Conservation (phyloP, 2,329 filamentous ascomycete genomes). For the Lachnellula suecica region DNA sequence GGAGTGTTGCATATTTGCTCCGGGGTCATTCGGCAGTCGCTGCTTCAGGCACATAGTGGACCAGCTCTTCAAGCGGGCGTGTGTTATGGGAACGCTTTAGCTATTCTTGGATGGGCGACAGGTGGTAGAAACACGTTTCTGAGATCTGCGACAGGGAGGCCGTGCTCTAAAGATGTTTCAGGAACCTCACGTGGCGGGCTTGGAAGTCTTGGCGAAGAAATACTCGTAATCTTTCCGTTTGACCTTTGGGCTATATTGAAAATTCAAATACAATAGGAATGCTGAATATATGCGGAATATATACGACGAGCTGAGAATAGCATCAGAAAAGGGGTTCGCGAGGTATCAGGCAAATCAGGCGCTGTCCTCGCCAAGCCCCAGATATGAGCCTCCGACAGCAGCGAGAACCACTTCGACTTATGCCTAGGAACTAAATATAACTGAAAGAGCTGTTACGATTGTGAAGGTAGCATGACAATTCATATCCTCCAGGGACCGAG, state of each 20-base stretch:
- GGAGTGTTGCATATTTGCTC: not conserved
- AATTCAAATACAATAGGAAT: not conserved
- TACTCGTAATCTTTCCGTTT: not conserved
- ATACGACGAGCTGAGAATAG: not conserved
- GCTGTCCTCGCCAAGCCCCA: too few relatives aligned
- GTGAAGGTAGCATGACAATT: too few relatives aligned
- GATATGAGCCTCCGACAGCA: too few relatives aligned
- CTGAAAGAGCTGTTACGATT: too few relatives aligned
- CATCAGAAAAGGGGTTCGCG: not conserved
- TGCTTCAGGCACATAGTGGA: not conserved
- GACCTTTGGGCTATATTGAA: not conserved
- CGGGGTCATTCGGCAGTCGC: not conserved
- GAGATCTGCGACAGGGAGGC: not conserved
- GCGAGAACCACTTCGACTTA: too few relatives aligned
- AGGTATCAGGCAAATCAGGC: not conserved
- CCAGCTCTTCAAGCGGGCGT: slow-evolving; percentile 33
- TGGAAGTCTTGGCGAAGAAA: not conserved
- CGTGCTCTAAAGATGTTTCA: not conserved
- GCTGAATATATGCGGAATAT: not conserved
- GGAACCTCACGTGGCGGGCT: not conserved
- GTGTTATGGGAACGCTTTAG: slow-evolving; percentile 40
- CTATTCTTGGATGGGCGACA: slow-evolving; percentile 29
- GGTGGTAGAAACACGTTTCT: slow-evolving; percentile 1
- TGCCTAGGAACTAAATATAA: too few relatives aligned
- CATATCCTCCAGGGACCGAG: too few relatives aligned